Evolutionary conservation across 1,139 yeast genomes (phyloP), one percentile per base, ranked within the genome.

Genomic region (Chernovozyma aurita): DNA sequence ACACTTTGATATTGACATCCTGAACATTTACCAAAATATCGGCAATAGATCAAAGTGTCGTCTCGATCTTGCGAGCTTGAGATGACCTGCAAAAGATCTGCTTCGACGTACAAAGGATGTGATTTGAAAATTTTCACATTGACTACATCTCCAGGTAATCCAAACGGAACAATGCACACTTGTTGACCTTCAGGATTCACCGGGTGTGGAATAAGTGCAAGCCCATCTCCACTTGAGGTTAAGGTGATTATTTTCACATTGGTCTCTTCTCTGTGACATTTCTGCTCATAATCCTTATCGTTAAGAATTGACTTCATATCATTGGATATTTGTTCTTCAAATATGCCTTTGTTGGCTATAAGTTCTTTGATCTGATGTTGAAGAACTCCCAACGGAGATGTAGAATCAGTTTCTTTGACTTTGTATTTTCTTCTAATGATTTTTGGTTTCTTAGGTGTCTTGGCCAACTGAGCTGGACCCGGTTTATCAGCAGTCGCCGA

Each of bases 1-100:
- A 88, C 66, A 60, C 80, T 80, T 57, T 92, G 98, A 57, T 80
- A 87, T 59, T 92, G 98, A 57, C 97, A 90, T 4, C 98, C 98
- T n/a, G 74, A 67, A 47, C 76, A 70, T 40, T 63, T 65, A 6
- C 76, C 76, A 50, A 70, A 70, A 46, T 70, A 70, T 37, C 56
- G 52, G 50, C 76, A 70, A 29, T 57, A 57, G 38, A 68, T 67
- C 36, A 85, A 72, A 12, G 52, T 43, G 37, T 70, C 68, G 35
- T 86, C 77, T 43, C 86, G 64, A 32, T 63, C 52, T 0, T 57
- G 46, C 1, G 90, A 70, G 3, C 70, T 53, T 4, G 51, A 46
- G 1, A 57, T 47, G 5, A 92, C 77, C 30, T 69, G 59, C 24
- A 85, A 53, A 38, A 90, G 63, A 52, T 90, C 97, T 5, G 86